A percentile compares a stretch with the other conserved stretches of the same genome.
phyloP scores from a whole-genome alignment of 306 rosid species.

The Sechiopsis laciniata region DNA sequence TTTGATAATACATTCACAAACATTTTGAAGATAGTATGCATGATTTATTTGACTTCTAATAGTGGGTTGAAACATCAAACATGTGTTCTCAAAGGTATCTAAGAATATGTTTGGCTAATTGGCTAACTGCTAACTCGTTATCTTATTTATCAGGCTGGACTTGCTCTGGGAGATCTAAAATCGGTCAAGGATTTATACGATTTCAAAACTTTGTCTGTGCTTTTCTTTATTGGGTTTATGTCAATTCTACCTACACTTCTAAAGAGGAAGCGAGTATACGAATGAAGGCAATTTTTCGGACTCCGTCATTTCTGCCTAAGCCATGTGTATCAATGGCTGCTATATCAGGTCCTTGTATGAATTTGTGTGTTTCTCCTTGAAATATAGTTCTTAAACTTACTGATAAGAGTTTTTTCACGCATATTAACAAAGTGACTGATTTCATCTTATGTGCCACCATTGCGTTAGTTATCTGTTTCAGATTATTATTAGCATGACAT shows the following conservation, averaged over 20 bases:
- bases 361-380: too few relatives aligned
- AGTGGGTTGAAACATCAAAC: not conserved
- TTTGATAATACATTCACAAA: not conserved
- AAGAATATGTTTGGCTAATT: not conserved
- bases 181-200: conserved; percentile 91
- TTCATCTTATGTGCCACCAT: conserved; percentile 8
- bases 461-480: not conserved
- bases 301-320: conserved; percentile 17
- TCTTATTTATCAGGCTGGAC: conserved; percentile 69
- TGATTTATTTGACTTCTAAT: not conserved
- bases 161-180: conserved; percentile 93
- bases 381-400: too few relatives aligned
- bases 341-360: conserved; percentile 12
- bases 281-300: conserved; percentile 38
- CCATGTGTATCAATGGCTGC: conserved; percentile 14
- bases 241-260: conserved; percentile 64
- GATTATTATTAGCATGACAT: not conserved
- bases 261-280: conserved; percentile 91
- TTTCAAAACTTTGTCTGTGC: conserved; percentile 77
- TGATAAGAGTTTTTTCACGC: too few relatives aligned
- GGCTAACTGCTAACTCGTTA: conserved; percentile 13
- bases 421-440: not conserved
- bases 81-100: not conserved
- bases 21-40: not conserved
- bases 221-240: conserved; percentile 85